Evolutionary conservation across 2,329 filamentous ascomycete species (phyloP), one percentile per base, ranked within the genome.

Genomic region (Fusarium sp.): DNA sequence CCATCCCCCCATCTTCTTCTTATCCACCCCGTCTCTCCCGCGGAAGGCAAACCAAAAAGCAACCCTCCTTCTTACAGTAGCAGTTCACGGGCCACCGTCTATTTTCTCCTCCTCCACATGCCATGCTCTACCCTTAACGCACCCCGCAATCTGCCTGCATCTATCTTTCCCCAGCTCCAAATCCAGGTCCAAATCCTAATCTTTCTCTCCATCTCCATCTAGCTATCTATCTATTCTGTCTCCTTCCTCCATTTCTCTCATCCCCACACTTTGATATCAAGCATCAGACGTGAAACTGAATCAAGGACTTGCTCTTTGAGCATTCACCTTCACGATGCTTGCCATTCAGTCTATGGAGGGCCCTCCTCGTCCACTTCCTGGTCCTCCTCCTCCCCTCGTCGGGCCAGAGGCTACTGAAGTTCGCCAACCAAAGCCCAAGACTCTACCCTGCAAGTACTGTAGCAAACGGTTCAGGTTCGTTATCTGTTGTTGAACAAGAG

Each of bases 371-470:
- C 68, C 78, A 42, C 75, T 78, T 56, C 71, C 77, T 49, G 71
- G 71, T 20, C 72, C 75, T 61, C 58, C 68, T 65, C 71, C 66
- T 65, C 71, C 72, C 55, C 76, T 81, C 42, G 71, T 72, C 59
- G 70, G 74, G 33, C 84, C 85, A 46, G 87, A 88, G 72, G 83
- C 82, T 70, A 83, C 82, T 62, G 87, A 89, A 74, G 81, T 80
- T 76, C 86, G 86, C 75, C 85, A 87, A 72, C 87, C 88, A 78
- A 90, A 90, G 75, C 88, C 88, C 73, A 90, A 90, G 81, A 88
- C 87, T 54, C 79, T 90, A 68, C 88, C 88, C 62, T 91, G 89
- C 84, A 88, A 88, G 76, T 90, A 89, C 76, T 91, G 89, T 80
- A 88, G 85, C 80, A 90, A 90, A 77, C 84, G 86, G 69, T 91